phyloP scores from a whole-genome alignment of 2,329 filamentous ascomycete genomes.

The Paramyrothecium roridum region DNA sequence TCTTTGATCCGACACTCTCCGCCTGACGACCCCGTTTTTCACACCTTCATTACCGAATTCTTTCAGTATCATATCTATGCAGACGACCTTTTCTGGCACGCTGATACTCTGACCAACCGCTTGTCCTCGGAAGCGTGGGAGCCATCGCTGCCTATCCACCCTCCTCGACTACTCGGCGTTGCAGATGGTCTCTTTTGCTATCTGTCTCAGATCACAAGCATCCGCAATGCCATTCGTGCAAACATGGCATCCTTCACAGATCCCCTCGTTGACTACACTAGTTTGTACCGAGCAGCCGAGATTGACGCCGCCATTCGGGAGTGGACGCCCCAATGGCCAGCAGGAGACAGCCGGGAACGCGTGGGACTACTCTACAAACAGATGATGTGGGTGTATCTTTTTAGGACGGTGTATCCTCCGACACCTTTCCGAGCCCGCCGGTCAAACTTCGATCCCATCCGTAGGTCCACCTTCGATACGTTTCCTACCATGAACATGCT shows the following conservation, averaged over 20 bases:
- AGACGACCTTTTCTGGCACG: conserved; percentile 57
- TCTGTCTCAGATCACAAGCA: conserved; percentile 73
- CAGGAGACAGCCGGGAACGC: conserved; percentile 53
- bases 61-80: conserved; percentile 78
- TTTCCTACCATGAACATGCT: conserved; percentile 15
- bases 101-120: conserved; percentile 30
- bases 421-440: conserved; percentile 11
- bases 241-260: conserved; percentile 61
- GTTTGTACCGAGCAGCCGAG: conserved; percentile 67
- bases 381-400: conserved; percentile 64
- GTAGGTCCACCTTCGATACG: conserved; percentile 26
- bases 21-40: conserved; percentile 63
- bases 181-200: conserved; percentile 78
- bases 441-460: conserved; percentile 10
- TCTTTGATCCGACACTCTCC: conserved; percentile 63
- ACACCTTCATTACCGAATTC: conserved; percentile 66
- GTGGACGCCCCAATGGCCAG: conserved; percentile 66
- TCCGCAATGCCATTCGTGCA: conserved; percentile 70
- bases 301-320: conserved; percentile 72
- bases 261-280: conserved; percentile 70
- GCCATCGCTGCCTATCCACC: conserved; percentile 37
- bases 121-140: conserved; percentile 43
- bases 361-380: conserved; percentile 61
- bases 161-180: conserved; percentile 69
- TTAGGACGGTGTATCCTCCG: conserved; percentile 59